A percentile compares a stretch with the other conserved stretches of the same genome.
Evolutionary conservation across 371 early-diverging fungal genomes (phyloP).

Genomic region (Chytridium lagenaria): DNA sequence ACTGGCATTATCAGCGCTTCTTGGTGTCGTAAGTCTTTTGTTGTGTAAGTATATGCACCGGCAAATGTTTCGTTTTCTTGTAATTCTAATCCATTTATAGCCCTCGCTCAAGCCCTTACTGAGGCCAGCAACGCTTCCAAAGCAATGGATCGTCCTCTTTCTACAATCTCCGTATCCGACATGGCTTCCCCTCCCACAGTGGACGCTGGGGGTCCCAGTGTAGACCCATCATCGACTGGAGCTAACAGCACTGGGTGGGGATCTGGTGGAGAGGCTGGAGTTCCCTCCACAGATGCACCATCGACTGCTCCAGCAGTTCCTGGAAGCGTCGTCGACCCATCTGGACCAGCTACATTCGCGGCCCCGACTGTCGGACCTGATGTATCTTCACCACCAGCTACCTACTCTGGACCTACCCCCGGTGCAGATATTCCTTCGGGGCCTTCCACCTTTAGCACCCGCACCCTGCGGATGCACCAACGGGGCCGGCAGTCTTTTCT

Average conservation of each 20-base stretch:
- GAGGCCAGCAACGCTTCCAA: background rate
- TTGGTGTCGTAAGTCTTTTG: conserved; percentile 8
- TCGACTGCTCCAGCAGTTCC: too few species aligned
- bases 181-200: background rate
- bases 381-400: background rate
- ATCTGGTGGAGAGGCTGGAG: too few species aligned
- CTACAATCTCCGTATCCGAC: background rate
- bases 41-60: conserved; percentile 7
- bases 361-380: background rate
- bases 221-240: too few species aligned
- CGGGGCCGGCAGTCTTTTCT: background rate
- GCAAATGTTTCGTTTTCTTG: too few species aligned
- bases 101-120: background rate
- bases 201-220: too few species aligned
- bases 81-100: background rate
- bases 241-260: too few species aligned
- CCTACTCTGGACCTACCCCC: background rate
- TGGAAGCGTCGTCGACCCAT: background rate
- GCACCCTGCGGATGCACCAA: background rate
- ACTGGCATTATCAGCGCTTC: background rate
- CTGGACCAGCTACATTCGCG: background rate
- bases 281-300: too few species aligned
- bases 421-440: too few species aligned
- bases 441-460: background rate
- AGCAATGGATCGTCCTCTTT: background rate